Conservation (phyloP, 2,329 filamentous ascomycete species). For the Pseudogymnoascus sp. region DNA sequence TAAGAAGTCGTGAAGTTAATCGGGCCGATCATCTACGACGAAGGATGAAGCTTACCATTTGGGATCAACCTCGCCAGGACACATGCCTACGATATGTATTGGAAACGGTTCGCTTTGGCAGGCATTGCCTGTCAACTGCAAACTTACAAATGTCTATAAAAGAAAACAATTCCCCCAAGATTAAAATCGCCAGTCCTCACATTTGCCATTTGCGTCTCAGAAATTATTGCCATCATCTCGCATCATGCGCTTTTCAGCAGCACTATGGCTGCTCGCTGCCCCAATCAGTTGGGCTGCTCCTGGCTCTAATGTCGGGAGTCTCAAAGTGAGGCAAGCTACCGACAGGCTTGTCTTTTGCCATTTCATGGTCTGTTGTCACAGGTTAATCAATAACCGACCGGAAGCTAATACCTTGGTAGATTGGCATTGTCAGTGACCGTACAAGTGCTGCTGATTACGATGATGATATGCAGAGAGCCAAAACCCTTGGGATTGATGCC, state of each 20-base stretch:
- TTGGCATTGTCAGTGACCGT: conserved; percentile 19
- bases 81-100: too few relatives aligned
- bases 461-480: conserved; percentile 20
- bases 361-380: conserved; percentile 16
- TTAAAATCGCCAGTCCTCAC: too few relatives aligned
- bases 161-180: too few relatives aligned
- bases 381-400: neutral
- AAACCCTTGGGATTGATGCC: conserved; percentile 29
- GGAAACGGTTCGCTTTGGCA: too few relatives aligned
- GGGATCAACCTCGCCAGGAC: too few relatives aligned
- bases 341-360: conserved; percentile 18
- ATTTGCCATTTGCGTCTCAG: too few relatives aligned
- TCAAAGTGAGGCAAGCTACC: conserved; percentile 9
- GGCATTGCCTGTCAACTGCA: too few relatives aligned
- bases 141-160: too few relatives aligned
- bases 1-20: too few relatives aligned
- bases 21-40: too few relatives aligned
- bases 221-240: too few relatives aligned
- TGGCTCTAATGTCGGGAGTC: neutral
- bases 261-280: neutral
- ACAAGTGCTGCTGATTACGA: conserved; percentile 18
- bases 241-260: neutral
- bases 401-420: conserved; percentile 13
- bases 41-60: too few relatives aligned
- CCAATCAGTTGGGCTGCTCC: neutral